A percentile compares a stretch with the other conserved stretches of the same genome.
Evolutionary conservation across 2,329 filamentous ascomycete genomes (phyloP).

Genomic region (Emericellopsis atlantica): DNA sequence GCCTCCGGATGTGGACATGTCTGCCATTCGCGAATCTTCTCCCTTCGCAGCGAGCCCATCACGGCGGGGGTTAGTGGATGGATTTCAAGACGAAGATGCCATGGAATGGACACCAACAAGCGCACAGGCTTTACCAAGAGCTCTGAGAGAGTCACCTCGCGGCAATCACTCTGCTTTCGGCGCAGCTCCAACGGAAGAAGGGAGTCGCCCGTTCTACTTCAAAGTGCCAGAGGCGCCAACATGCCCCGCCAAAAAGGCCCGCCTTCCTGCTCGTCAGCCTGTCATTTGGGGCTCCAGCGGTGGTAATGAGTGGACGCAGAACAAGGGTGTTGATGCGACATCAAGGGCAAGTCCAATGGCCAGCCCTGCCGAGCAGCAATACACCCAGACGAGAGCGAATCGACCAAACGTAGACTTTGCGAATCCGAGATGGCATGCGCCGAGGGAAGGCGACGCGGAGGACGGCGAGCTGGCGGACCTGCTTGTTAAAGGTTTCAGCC

Average conservation of each 20-base stretch:
- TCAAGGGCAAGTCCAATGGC: too few species aligned
- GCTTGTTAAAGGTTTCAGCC: not conserved
- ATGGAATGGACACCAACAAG: slow-evolving; percentile 39
- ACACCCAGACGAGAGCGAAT: not conserved
- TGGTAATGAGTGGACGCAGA: too few species aligned
- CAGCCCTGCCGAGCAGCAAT: not conserved
- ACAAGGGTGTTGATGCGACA: too few species aligned
- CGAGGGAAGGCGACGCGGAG: not conserved
- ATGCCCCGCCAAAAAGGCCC: not conserved
- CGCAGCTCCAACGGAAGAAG: slow-evolving; percentile 28
- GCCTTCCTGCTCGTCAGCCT: not conserved
- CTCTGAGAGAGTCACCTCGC: slow-evolving; percentile 28
- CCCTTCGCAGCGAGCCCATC: not conserved
- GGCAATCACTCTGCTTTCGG: slow-evolving; percentile 20
- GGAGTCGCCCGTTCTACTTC: slow-evolving; percentile 51
- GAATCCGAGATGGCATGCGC: not conserved
- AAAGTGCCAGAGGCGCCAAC: slow-evolving; percentile 54
- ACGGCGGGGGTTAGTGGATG: slow-evolving; percentile 18
- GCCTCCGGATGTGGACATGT: not conserved
- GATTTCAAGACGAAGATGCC: slow-evolving; percentile 3
- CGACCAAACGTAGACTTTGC: not conserved
- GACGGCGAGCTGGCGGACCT: not conserved
- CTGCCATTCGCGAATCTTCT: not conserved
- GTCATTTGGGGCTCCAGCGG: not conserved
- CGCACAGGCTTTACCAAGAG: not conserved